Conservation (phyloP, 345 rosid species). For the Draba incana region DNA sequence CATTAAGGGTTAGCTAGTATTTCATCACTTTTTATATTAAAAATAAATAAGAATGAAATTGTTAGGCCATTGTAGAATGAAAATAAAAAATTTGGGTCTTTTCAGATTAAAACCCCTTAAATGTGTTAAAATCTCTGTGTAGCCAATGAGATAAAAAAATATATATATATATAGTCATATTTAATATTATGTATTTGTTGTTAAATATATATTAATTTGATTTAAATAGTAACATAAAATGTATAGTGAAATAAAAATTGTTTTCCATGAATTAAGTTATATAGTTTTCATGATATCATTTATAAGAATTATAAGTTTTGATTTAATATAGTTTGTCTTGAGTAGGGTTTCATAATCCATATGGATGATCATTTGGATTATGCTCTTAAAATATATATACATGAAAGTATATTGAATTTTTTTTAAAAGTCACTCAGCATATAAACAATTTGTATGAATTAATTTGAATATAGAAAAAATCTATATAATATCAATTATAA, state of each 20-base stretch:
- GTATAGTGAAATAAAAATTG: too few species aligned
- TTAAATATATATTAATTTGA: not conserved
- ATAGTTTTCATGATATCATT: too few species aligned
- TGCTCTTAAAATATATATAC: too few species aligned
- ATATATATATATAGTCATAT: not conserved
- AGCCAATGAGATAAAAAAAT: not conserved
- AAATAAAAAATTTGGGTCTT: too few species aligned
- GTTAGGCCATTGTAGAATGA: too few species aligned
- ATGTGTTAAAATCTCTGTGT: conserved; percentile 32
- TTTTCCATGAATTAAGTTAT: too few species aligned
- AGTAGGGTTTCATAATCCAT: not conserved
- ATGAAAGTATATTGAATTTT: not conserved
- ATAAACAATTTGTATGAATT: not conserved
- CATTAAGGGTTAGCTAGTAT: too few species aligned
- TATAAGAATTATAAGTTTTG: not conserved
- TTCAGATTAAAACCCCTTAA: too few species aligned
- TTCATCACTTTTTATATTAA: too few species aligned
- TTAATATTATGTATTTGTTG: not conserved
- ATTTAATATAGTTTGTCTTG: not conserved
- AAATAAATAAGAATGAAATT: too few species aligned
- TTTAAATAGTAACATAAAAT: not conserved
- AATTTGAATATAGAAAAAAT: too few species aligned
- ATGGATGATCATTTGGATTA: not conserved
- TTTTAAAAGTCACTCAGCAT: not conserved
- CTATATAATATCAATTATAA: too few species aligned